A percentile compares a stretch with the other conserved stretches of the same genome.
phyloP scores from a whole-genome alignment of 73 alveolate species.

The Paramecium biaurelia region DNA sequence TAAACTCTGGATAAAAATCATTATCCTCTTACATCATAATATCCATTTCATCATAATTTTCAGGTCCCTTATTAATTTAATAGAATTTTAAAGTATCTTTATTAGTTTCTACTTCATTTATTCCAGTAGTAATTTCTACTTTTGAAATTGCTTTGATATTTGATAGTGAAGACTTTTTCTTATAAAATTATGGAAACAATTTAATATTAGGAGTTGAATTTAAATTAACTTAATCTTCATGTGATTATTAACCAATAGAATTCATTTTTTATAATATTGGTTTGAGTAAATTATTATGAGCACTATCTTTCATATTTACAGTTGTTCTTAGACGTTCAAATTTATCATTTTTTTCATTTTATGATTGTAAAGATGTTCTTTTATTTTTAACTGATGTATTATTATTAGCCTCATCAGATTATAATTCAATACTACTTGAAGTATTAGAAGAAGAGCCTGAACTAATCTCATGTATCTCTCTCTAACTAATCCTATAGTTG shows the following conservation, averaged over 20 bases:
- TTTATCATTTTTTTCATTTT: neutral
- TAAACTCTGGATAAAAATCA: neutral
- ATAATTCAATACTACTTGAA: neutral
- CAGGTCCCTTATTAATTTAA: neutral
- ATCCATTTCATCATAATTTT: neutral
- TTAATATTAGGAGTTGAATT: neutral
- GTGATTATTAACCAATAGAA: neutral
- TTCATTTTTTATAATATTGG: neutral
- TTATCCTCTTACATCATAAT: neutral
- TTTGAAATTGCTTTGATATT: neutral
- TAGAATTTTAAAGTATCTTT: neutral
- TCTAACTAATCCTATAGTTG: neutral
- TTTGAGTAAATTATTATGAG: neutral
- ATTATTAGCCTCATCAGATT: neutral
- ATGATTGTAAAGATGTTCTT: neutral
- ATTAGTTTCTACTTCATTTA: neutral
- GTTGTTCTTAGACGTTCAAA: neutral
- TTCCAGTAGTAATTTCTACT: neutral
- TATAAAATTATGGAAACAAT: neutral
- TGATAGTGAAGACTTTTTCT: neutral
- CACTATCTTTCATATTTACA: neutral
- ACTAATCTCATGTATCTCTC: neutral
- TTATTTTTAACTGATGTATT: neutral
- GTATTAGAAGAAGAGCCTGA: neutral
- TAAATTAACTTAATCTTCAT: neutral